Percentiles rank a stretch among this genome's conserved stretches.
Conservation (phyloP, 495 filamentous ascomycete genomes). For the Podospora tetraspora region DNA sequence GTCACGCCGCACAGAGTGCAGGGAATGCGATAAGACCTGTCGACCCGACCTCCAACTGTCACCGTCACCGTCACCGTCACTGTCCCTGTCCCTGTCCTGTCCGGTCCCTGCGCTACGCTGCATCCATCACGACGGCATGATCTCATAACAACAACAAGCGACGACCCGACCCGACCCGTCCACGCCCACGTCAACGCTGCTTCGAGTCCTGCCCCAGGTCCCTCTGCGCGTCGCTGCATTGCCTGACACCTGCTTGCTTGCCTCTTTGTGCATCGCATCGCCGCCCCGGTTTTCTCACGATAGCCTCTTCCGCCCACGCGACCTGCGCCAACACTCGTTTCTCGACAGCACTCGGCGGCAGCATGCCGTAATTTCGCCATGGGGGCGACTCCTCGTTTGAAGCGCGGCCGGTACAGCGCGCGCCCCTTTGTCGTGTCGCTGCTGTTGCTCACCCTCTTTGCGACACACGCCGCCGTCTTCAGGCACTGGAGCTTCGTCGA, state of each 20-base stretch:
- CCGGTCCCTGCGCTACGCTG: neutral
- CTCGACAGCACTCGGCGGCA: neutral
- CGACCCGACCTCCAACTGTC: neutral
- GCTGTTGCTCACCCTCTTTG: constrained; percentile 34
- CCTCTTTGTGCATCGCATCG: neutral
- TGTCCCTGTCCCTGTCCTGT: neutral
- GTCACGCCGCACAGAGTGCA: neutral
- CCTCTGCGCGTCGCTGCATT: neutral
- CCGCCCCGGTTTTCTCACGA: neutral
- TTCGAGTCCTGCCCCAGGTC: neutral
- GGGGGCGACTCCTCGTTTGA: constrained; percentile 20
- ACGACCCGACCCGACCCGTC: neutral
- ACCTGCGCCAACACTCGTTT: neutral
- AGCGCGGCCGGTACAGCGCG: constrained; percentile 26
- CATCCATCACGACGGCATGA: constrained; percentile 5
- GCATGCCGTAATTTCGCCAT: constrained; percentile 17
- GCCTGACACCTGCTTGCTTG: neutral
- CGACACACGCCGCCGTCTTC: constrained; percentile 30
- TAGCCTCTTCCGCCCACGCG: neutral
- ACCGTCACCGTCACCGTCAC: neutral
- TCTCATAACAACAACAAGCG: constrained; percentile 15
- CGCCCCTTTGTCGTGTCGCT: constrained; percentile 37
- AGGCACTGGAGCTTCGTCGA: constrained; percentile 7
- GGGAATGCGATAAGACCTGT: neutral
- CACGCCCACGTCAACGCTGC: neutral